Evolutionary conservation across 2,329 filamentous ascomycete species (phyloP).

Genomic region (Tolypocladium tropicale): DNA sequence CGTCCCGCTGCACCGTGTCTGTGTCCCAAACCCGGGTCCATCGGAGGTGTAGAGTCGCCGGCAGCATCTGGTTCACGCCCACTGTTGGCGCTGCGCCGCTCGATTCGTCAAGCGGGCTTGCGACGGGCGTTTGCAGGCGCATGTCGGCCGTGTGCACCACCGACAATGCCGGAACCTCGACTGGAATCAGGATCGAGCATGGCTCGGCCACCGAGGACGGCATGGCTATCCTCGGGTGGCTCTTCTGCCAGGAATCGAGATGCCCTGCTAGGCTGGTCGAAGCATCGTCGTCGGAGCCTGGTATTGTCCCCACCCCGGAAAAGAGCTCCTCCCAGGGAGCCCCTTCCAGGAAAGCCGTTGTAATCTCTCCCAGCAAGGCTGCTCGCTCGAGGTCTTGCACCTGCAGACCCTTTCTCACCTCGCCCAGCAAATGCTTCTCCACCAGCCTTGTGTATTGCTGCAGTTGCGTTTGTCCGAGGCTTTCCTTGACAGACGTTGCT

Average conservation of each 20-base stretch:
- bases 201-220: conserved; percentile 20
- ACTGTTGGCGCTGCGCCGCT: conserved; percentile 32
- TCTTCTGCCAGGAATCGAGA: conserved; percentile 23
- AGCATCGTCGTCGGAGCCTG: conserved; percentile 22
- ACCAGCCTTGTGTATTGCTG: conserved; percentile 37
- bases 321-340: conserved; percentile 41
- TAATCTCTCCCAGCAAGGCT: conserved; percentile 40
- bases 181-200: conserved; percentile 72
- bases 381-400: conserved; percentile 45
- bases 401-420: conserved; percentile 33
- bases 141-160: conserved; percentile 75
- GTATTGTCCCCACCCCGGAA: conserved; percentile 33
- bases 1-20: conserved; percentile 24
- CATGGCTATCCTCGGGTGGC: conserved; percentile 16
- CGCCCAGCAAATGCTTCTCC: conserved; percentile 29
- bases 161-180: conserved; percentile 76
- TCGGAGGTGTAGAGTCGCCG: conserved; percentile 49
- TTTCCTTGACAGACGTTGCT: conserved; percentile 28
- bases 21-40: conserved; percentile 57
- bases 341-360: conserved; percentile 35
- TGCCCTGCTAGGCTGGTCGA: conserved; percentile 13
- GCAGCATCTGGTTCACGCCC: conserved; percentile 53
- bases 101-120: conserved; percentile 15
- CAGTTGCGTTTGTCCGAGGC: conserved; percentile 29
- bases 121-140: conserved; percentile 32